Percentiles rank a stretch among this genome's conserved stretches.
These are phyloP conservation scores for Cylindrodendrum hubeiense DNA, from an alignment of 2,329 filamentous ascomycete species.

Conservation along the genomic window DNA sequence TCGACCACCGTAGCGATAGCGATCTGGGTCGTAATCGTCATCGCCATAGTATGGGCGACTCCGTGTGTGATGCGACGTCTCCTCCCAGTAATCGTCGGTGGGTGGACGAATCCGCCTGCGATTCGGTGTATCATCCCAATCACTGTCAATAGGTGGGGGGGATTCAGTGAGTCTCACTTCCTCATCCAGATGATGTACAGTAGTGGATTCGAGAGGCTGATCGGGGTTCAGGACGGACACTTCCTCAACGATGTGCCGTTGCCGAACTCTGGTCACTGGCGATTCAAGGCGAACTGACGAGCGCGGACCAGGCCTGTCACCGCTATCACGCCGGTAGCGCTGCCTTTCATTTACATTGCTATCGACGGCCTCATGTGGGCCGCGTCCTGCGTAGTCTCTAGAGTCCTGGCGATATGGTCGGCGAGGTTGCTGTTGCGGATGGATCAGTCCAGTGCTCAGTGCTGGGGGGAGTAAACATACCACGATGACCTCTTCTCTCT, in stretches of 20 bases:
- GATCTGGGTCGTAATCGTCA: background rate
- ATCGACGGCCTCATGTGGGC: slow-evolving; percentile 25
- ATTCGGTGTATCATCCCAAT: slow-evolving; percentile 2
- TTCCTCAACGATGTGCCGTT: slow-evolving; percentile 16
- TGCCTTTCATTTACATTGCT: background rate
- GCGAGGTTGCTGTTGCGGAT: slow-evolving; percentile 13
- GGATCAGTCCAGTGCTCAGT: slow-evolving; percentile 13
- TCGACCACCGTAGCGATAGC: background rate
- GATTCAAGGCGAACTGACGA: background rate
- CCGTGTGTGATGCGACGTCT: too few species aligned
- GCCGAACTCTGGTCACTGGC: background rate
- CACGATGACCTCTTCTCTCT: slow-evolving; percentile 31
- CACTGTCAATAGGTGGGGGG: slow-evolving; percentile 32
- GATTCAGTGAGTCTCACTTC: slow-evolving; percentile 30
- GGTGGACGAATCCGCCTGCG: background rate
- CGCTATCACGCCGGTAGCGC: slow-evolving; percentile 15
- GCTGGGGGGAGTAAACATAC: slow-evolving; percentile 24
- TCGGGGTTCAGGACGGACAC: background rate
- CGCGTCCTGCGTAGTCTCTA: slow-evolving; percentile 13
- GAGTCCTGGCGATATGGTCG: slow-evolving; percentile 19
- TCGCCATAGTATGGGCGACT: background rate
- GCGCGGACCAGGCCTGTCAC: slow-evolving; percentile 2
- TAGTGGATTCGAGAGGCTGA: background rate
- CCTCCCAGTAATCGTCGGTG: background rate
- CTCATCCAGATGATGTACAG: background rate